These are phyloP conservation scores for Saccharomycopsis amapae DNA, from an alignment of 805 yeast species.

Conservation along the genomic window DNA sequence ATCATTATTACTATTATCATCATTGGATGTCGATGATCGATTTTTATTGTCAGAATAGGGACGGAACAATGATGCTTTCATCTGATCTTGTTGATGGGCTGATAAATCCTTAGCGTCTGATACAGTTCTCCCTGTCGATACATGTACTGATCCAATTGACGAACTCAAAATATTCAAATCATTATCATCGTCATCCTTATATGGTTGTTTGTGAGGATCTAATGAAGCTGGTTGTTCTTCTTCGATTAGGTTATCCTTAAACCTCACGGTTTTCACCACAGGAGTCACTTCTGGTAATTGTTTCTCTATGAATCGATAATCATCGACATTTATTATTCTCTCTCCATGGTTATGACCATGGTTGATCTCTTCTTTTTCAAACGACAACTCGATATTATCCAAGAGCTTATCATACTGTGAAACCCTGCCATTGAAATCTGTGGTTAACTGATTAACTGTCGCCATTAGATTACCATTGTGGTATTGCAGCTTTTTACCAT, in stretches of 20 bases:
- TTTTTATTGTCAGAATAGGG: not conserved
- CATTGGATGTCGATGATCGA: not conserved
- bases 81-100: not conserved
- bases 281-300: constrained; percentile 15
- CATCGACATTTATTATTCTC: constrained; percentile 10
- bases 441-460: constrained; percentile 3
- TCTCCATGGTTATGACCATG: no score
- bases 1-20: not conserved
- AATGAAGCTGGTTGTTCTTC: no score
- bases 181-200: not conserved
- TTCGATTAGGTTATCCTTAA: constrained; percentile 20
- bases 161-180: not conserved
- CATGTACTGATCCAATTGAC: not conserved
- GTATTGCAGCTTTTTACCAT: constrained; percentile 1
- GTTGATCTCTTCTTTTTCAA: constrained; percentile 14
- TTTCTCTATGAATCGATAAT: constrained; percentile 10
- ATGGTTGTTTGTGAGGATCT: not conserved
- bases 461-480: no score
- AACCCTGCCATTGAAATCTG: constrained; percentile 2
- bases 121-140: no score
- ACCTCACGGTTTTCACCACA: constrained; percentile 17
- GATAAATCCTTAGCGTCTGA: not conserved
- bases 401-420: constrained; percentile 13
- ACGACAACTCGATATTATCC: constrained; percentile 13
- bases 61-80: not conserved